phyloP scores from a whole-genome alignment of 257 asterid species.

The Gentiana straminea region DNA sequence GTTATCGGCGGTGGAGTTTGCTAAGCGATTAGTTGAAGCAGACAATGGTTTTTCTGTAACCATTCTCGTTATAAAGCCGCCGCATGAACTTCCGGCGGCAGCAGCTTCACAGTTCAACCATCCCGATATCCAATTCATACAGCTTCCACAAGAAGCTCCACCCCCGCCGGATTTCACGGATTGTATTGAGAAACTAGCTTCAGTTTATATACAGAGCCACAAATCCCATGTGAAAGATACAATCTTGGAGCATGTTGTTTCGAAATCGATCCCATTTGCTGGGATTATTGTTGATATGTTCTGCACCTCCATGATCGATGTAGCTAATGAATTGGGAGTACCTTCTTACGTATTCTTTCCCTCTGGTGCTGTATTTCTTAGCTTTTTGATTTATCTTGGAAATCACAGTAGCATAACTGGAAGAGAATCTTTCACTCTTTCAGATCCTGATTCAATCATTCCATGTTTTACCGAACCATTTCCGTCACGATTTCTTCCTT shows the following conservation, averaged over 20 bases:
- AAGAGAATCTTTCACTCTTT: slow-evolving; percentile 12
- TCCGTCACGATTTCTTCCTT: slow-evolving; percentile 18
- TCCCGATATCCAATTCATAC: slow-evolving; percentile 19
- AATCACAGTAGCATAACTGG: slow-evolving; percentile 10
- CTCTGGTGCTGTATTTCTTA: slow-evolving; percentile 32
- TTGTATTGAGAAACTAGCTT: background rate
- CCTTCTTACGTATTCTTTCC: slow-evolving; percentile 36
- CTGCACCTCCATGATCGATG: slow-evolving; percentile 25
- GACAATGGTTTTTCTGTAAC: slow-evolving; percentile 26
- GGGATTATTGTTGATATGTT: slow-evolving; percentile 44
- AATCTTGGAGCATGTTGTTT: slow-evolving; percentile 7
- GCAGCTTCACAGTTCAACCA: slow-evolving; percentile 16
- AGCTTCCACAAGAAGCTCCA: background rate
- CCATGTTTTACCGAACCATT: slow-evolving; percentile 10
- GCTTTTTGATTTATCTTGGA: slow-evolving; percentile 17
- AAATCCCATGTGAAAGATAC: slow-evolving; percentile 27
- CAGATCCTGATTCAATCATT: slow-evolving; percentile 11
- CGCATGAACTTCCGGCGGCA: slow-evolving; percentile 4
- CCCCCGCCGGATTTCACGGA: slow-evolving; percentile 7
- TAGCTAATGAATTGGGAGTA: slow-evolving; percentile 31
- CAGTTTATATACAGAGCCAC: slow-evolving; percentile 9
- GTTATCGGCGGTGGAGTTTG: slow-evolving; percentile 37
- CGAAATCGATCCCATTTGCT: slow-evolving; percentile 6
- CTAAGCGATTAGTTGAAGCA: slow-evolving; percentile 22
- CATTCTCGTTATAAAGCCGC: slow-evolving; percentile 27